Conservation (phyloP, 2,329 filamentous ascomycete species). For the Aspergillus arachidicola region DNA sequence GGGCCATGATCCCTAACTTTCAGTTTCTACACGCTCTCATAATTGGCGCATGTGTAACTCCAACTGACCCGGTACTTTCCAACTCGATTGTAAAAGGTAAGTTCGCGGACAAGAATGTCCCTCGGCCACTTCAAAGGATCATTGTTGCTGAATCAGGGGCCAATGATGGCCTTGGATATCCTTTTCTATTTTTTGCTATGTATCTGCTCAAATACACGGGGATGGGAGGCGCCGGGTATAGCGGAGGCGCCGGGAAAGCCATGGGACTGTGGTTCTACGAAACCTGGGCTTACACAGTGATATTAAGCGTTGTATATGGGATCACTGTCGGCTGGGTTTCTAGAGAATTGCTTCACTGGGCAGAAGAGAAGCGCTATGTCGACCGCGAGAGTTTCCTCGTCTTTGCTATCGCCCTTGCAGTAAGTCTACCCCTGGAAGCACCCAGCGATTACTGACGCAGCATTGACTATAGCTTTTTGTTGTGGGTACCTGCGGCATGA, state of each 20-base stretch:
- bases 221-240: slow-evolving; percentile 55
- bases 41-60: slow-evolving; percentile 84
- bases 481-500: slow-evolving; percentile 80
- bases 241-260: slow-evolving; percentile 65
- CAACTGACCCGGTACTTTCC: slow-evolving; percentile 84
- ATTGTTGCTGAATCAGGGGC: slow-evolving; percentile 82
- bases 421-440: slow-evolving; percentile 41
- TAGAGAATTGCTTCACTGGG: slow-evolving; percentile 81
- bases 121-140: slow-evolving; percentile 76
- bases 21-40: slow-evolving; percentile 77
- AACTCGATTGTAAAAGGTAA: slow-evolving; percentile 92
- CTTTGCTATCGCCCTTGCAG: slow-evolving; percentile 79
- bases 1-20: slow-evolving; percentile 71
- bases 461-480: slow-evolving; percentile 66
- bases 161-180: slow-evolving; percentile 87
- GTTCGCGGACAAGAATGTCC: slow-evolving; percentile 89
- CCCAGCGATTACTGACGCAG: slow-evolving; percentile 13
- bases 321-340: slow-evolving; percentile 76
- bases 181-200: slow-evolving; percentile 81
- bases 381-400: slow-evolving; percentile 87
- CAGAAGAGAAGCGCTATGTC: slow-evolving; percentile 77
- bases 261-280: slow-evolving; percentile 83
- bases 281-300: slow-evolving; percentile 80
- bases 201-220: slow-evolving; percentile 79
- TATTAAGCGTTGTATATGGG: slow-evolving; percentile 78